Conservation (phyloP, 108 stramenopile species). For the Cyclotella sp. region DNA sequence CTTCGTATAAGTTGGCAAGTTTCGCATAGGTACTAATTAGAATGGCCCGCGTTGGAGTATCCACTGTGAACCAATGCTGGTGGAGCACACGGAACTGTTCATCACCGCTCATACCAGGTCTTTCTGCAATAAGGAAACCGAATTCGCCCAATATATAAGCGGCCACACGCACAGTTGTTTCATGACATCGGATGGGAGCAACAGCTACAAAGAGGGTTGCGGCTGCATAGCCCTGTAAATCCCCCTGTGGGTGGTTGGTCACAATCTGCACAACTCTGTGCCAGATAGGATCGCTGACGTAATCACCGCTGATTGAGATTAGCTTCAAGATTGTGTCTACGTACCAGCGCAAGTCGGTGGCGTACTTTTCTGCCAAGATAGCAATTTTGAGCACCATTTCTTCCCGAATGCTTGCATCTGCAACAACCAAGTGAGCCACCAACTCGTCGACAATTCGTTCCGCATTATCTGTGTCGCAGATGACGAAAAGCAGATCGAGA, state of each 20-base stretch:
- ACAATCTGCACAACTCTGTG: slow-evolving; percentile 98
- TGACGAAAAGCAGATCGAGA: slow-evolving; percentile 95
- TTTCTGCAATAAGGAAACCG: slow-evolving; percentile 95
- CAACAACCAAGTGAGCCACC: slow-evolving; percentile 87
- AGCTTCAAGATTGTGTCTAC: slow-evolving; percentile 97
- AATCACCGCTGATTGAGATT: slow-evolving; percentile 93
- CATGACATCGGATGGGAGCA: slow-evolving; percentile 88
- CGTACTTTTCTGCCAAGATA: slow-evolving; percentile 97
- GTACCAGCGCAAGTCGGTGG: slow-evolving; percentile 96
- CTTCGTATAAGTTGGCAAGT: slow-evolving; percentile 94
- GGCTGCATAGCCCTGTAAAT: slow-evolving; percentile 95
- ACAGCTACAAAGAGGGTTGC: slow-evolving; percentile 87
- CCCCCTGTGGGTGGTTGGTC: slow-evolving; percentile 95
- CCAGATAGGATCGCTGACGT: slow-evolving; percentile 97
- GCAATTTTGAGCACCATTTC: slow-evolving; percentile 99
- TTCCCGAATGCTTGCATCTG: slow-evolving; percentile 93
- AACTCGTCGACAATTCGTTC: slow-evolving; percentile 94
- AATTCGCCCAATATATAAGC: slow-evolving; percentile 98
- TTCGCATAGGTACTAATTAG: slow-evolving; percentile 95
- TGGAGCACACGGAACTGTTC: slow-evolving; percentile 95
- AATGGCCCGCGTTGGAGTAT: slow-evolving; percentile 78
- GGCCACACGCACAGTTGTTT: slow-evolving; percentile 91
- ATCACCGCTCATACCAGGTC: slow-evolving; percentile 91
- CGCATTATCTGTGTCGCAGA: slow-evolving; percentile 95
- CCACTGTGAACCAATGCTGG: slow-evolving; percentile 91